Conservation (phyloP, 1,284 basidiomycete genomes). For the Cutaneotrichosporon spelunceum region DNA sequence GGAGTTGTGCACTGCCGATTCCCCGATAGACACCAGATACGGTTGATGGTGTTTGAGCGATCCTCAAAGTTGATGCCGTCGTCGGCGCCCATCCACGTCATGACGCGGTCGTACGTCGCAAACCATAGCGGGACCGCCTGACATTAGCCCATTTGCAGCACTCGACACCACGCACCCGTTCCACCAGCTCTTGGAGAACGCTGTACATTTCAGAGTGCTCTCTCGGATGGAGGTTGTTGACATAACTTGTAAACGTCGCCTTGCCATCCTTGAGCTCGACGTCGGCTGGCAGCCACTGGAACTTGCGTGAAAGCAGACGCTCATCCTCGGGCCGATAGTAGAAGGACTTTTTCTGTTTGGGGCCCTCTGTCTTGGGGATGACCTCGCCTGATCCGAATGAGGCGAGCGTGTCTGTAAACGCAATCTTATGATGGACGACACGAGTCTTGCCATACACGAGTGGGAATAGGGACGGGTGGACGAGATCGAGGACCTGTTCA, state of each 20-base stretch:
- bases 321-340: not conserved
- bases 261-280: slow-evolving; percentile 6
- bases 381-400: slow-evolving; percentile 9
- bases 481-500: slow-evolving; percentile 20
- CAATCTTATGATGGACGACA: slow-evolving; percentile 4
- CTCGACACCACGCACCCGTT: not conserved
- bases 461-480: slow-evolving; percentile 20
- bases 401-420: slow-evolving; percentile 1
- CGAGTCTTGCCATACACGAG: slow-evolving; percentile 22
- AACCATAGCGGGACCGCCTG: slow-evolving; percentile 9
- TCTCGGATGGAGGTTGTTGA: slow-evolving; percentile 19
- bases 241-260: slow-evolving; percentile 13
- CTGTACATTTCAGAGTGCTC: slow-evolving; percentile 7
- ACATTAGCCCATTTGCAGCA: not conserved
- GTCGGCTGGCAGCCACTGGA: slow-evolving; percentile 23
- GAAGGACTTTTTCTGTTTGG: not conserved
- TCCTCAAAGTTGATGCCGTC: not conserved
- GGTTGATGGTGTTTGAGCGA: not conserved
- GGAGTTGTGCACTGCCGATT: slow-evolving; percentile 12
- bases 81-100: slow-evolving; percentile 10
- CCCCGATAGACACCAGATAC: slow-evolving; percentile 7
- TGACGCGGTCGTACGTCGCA: slow-evolving; percentile 12
- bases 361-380: not conserved
- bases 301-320: slow-evolving; percentile 12
- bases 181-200: slow-evolving; percentile 11